phyloP scores from a whole-genome alignment of 2,329 filamentous ascomycete genomes.

The Paraphaeosphaeria minitans region DNA sequence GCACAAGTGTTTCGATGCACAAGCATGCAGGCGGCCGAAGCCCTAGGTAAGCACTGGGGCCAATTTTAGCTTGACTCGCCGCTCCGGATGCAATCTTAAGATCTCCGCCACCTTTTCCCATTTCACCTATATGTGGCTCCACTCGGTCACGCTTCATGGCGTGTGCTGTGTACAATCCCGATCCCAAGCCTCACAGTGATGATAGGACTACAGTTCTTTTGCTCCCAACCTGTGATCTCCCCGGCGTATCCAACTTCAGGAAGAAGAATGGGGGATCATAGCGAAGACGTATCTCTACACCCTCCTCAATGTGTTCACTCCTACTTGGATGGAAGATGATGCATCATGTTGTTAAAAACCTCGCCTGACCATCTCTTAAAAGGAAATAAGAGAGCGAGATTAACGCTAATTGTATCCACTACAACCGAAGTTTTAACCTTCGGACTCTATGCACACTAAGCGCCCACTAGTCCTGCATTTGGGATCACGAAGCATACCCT shows the following conservation, averaged over 20 bases:
- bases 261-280: no score
- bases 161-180: background rate
- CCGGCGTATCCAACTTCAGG: no score
- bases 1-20: background rate
- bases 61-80: background rate
- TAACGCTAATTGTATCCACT: background rate
- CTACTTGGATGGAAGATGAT: background rate
- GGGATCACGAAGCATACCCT: background rate
- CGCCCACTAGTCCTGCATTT: background rate
- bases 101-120: background rate
- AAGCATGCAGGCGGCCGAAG: background rate
- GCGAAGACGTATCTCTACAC: background rate
- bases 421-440: background rate
- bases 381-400: background rate
- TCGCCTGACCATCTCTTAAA: background rate
- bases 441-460: conserved; percentile 2
- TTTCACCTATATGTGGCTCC: background rate
- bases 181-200: background rate
- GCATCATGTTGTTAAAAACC: background rate
- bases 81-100: background rate
- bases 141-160: background rate
- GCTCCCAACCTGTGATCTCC: background rate
- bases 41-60: background rate
- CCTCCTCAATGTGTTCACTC: background rate
- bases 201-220: background rate